Percentiles rank a stretch among this genome's conserved stretches.
Evolutionary conservation across 2,329 filamentous ascomycete genomes (phyloP).

Genomic region (Dactylonectria estremocensis): DNA sequence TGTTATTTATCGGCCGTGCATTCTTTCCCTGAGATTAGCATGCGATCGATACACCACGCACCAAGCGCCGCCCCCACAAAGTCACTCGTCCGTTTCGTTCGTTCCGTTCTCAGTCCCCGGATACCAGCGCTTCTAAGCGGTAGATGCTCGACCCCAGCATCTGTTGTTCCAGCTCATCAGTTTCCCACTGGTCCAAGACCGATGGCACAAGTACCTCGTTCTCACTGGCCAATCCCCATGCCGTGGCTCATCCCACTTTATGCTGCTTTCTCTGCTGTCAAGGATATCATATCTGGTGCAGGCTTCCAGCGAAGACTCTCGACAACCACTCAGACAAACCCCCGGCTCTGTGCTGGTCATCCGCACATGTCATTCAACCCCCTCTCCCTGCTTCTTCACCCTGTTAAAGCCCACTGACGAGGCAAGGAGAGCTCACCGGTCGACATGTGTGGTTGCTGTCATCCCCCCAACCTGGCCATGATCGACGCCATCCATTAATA

Average conservation of each 20-base stretch:
- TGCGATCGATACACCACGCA: background rate
- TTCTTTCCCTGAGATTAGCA: background rate
- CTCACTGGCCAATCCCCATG: background rate
- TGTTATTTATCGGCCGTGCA: background rate
- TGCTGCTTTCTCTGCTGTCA: background rate
- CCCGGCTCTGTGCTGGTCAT: constrained; percentile 23
- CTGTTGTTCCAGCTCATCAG: background rate
- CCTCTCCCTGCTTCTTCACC: constrained; percentile 14
- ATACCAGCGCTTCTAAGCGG: background rate
- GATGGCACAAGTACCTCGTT: background rate
- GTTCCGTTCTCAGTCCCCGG: background rate
- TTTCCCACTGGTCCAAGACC: no score
- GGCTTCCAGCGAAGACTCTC: background rate
- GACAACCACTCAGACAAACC: background rate
- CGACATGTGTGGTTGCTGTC: constrained; percentile 33
- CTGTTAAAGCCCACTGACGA: constrained; percentile 30
- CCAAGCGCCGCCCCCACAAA: background rate
- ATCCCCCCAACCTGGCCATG: constrained; percentile 36
- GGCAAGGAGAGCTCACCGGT: constrained; percentile 33
- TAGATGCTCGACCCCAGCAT: background rate
- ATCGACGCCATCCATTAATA: constrained; percentile 36
- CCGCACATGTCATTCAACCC: constrained; percentile 26
- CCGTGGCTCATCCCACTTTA: background rate
- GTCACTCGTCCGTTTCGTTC: no score
- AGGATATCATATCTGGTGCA: constrained; percentile 11